phyloP scores from a whole-genome alignment of 2,329 filamentous ascomycete genomes.

The Penicillium glabrum region DNA sequence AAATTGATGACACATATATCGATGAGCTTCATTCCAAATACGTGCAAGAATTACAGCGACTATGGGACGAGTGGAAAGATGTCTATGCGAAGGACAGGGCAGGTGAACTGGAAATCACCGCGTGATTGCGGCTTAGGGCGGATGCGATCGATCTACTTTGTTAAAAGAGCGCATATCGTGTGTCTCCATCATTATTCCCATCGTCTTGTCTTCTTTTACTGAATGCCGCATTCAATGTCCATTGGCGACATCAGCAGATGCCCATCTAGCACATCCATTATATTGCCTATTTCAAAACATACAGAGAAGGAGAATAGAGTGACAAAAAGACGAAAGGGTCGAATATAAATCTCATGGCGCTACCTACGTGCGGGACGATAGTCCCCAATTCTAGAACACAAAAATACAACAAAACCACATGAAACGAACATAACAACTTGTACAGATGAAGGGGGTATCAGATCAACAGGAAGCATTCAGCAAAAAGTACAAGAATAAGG shows the following conservation, averaged over 20 bases:
- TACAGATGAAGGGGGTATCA: slow-evolving; percentile 24
- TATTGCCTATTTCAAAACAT: neutral
- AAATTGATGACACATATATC: slow-evolving; percentile 72
- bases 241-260: neutral
- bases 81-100: slow-evolving; percentile 44
- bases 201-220: neutral
- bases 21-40: slow-evolving; percentile 79
- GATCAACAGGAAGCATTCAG: slow-evolving; percentile 20
- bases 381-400: neutral
- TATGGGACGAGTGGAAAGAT: slow-evolving; percentile 51
- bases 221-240: neutral
- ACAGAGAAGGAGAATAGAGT: slow-evolving; percentile 7
- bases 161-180: neutral
- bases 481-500: slow-evolving; percentile 20
- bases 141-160: neutral
- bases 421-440: slow-evolving; percentile 14
- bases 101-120: slow-evolving; percentile 46
- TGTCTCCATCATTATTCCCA: neutral
- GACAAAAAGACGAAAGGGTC: slow-evolving; percentile 12
- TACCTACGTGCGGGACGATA: neutral
- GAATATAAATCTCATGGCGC: neutral
- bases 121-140: slow-evolving; percentile 19
- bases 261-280: neutral
- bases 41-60: slow-evolving; percentile 56
- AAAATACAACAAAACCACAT: slow-evolving; percentile 9